These are phyloP conservation scores for Pisolithus marmoratus DNA, from an alignment of 768 basidiomycete genomes.

Conservation along the genomic window DNA sequence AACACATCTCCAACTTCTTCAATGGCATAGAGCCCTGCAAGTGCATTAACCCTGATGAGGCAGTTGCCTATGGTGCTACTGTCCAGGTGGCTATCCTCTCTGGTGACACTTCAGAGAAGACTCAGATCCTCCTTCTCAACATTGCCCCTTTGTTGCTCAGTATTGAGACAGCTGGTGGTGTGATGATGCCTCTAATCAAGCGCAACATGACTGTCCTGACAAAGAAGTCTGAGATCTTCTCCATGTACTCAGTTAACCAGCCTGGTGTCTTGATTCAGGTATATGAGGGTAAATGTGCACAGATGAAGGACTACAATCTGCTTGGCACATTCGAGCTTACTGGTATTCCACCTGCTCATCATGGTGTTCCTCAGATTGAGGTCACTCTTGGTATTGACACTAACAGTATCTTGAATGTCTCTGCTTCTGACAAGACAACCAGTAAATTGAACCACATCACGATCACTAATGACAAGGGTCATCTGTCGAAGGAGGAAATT, in stretches of 20 bases:
- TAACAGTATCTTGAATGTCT: neutral
- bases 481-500: neutral
- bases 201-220: neutral
- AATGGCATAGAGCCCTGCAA: constrained; percentile 78
- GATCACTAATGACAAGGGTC: neutral
- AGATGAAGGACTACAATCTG: constrained; percentile 57
- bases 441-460: neutral
- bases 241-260: constrained; percentile 98
- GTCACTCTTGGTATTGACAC: neutral
- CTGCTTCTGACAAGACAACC: neutral
- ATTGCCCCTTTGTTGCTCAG: constrained; percentile 93
- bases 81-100: constrained; percentile 63
- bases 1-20: constrained; percentile 64
- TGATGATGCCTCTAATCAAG: neutral
- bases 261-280: constrained; percentile 50
- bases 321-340: constrained; percentile 81
- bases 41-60: constrained; percentile 78
- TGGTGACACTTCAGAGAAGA: constrained; percentile 56
- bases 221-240: constrained; percentile 37
- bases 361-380: constrained; percentile 80
- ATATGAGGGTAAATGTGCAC: constrained; percentile 96
- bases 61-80: constrained; percentile 69
- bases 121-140: constrained; percentile 92
- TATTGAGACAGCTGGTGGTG: constrained; percentile 67
- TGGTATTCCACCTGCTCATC: constrained; percentile 50